Evolutionary conservation across 1,284 basidiomycete genomes (phyloP), one percentile per base, ranked within the genome.

Genomic region (Ustanciosporium gigantosporum): DNA sequence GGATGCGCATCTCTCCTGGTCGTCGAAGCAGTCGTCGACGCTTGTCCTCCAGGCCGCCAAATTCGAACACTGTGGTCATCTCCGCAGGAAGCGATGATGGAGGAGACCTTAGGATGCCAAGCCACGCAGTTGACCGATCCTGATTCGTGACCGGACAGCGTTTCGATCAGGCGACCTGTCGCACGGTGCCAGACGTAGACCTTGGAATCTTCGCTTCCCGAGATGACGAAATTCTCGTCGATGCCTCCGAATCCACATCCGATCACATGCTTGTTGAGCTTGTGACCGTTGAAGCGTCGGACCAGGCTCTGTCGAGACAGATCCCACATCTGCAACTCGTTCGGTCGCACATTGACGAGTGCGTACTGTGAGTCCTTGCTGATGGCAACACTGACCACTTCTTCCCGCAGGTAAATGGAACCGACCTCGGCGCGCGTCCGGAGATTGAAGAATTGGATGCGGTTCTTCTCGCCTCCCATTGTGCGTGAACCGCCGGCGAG

Each of bases 161-260:
- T 83, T 78, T 96, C 90, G 21, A 98, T 82, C 34, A 92, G 82
- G 0, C 84, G 82, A 0, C 88, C 89, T 3, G 87, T 88, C 67
- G 90, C 88, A 41, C 88, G 87, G 78, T 97, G 90, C 92, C 94
- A 99, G 19, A 97, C 84, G 79, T 96, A 96, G 39, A 80, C 95
- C 89, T 91, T 74, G 36, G 57, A 43, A 44, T 76, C 72, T 85
- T 97, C 93, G 77, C 90, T 93, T 22, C 95, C 95, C 70, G 89
- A 93, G 46, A 92, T 83, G 38, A 98, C 84, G 75, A 95, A 94
- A 73, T 88, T 89, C 55, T 88, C 87, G 71, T 90, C 87, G 24
- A 87, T 81, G n/a, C 93, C 93, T 21, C 93, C 95, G 78, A 97
- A 97, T 73, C 90, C 92, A 76, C 89, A 90, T 49, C 90, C 84